Conservation (phyloP, 441 rosid species). For the Erodium texanum region DNA sequence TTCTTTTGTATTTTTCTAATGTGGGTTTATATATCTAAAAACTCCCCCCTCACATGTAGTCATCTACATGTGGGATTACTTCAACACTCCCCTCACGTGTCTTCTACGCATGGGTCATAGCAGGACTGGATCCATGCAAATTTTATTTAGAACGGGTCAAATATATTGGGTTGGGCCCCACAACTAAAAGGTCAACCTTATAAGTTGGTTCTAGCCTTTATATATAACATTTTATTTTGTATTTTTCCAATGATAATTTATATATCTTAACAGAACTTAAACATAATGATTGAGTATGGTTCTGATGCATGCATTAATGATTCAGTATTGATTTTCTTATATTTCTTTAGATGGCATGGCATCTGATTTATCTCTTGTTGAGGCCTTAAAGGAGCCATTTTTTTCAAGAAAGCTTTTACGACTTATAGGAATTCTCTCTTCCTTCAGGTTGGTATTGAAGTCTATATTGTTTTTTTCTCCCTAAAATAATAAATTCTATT, state of each 20-base stretch:
- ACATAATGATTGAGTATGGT: background rate
- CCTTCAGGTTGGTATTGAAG: slow-evolving; percentile 63
- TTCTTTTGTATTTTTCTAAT: too few relatives aligned
- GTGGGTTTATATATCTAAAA: too few relatives aligned
- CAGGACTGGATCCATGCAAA: too few relatives aligned
- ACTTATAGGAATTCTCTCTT: slow-evolving; percentile 66
- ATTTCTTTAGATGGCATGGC: slow-evolving; percentile 42
- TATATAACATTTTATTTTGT: too few relatives aligned
- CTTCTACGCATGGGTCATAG: too few relatives aligned
- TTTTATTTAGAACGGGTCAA: too few relatives aligned
- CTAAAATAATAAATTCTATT: background rate
- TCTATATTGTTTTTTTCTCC: slow-evolving; percentile 7
- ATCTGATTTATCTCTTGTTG: slow-evolving; percentile 38
- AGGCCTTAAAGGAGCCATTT: slow-evolving; percentile 64
- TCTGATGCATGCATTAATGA: slow-evolving; percentile 5
- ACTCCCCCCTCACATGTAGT: too few relatives aligned
- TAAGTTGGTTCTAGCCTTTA: background rate
- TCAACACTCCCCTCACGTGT: too few relatives aligned
- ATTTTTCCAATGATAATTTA: too few relatives aligned
- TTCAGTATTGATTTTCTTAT: slow-evolving; percentile 11
- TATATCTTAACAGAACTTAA: too few relatives aligned
- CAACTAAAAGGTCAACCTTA: background rate
- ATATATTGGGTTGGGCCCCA: background rate
- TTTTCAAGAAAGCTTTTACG: slow-evolving; percentile 75
- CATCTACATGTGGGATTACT: too few relatives aligned